phyloP scores from a whole-genome alignment of 2,329 filamentous ascomycete genomes.

The Aspergillus bombycis region DNA sequence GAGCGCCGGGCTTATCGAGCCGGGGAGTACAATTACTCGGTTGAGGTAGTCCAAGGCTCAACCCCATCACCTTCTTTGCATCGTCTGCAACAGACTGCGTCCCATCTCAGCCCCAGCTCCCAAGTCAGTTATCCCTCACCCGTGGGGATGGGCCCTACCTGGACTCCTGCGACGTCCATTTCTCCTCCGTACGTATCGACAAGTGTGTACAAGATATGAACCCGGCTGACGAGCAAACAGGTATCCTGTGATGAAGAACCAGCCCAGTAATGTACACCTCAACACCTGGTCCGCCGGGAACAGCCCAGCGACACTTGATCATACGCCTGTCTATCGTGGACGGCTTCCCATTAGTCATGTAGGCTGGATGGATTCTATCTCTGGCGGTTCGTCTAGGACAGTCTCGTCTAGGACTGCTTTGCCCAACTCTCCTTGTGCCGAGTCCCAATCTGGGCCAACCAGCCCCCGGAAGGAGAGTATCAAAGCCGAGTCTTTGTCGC shows the following conservation, averaged over 20 bases:
- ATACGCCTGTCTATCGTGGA: constrained; percentile 40
- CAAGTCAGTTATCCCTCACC: constrained; percentile 49
- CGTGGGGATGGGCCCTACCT: constrained; percentile 43
- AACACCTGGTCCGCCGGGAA: constrained; percentile 43
- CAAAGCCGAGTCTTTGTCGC: constrained; percentile 41
- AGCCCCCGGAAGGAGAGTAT: constrained; percentile 46
- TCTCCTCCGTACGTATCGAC: constrained; percentile 48
- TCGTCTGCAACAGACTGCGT: constrained; percentile 43
- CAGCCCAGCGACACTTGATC: constrained; percentile 42
- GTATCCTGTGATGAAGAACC: constrained; percentile 44
- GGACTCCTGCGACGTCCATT: constrained; percentile 53
- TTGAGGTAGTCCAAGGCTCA: constrained; percentile 49
- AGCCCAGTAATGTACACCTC: constrained; percentile 35
- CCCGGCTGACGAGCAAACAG: constrained; percentile 38
- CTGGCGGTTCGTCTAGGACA: constrained; percentile 41
- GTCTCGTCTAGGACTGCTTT: constrained; percentile 37
- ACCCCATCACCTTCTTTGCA: constrained; percentile 49
- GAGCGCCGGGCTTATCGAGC: constrained; percentile 94
- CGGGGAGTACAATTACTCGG: constrained; percentile 79
- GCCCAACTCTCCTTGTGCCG: constrained; percentile 32
- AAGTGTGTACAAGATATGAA: constrained; percentile 1
- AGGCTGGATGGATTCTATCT: constrained; percentile 36
- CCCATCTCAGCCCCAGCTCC: constrained; percentile 47
- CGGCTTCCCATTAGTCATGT: constrained; percentile 31
- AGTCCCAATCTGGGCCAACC: constrained; percentile 39